Base-by-base conservation (phyloP, 2,329 filamentous ascomycete genomes). In the Tetracladium maxilliforme region DNA sequence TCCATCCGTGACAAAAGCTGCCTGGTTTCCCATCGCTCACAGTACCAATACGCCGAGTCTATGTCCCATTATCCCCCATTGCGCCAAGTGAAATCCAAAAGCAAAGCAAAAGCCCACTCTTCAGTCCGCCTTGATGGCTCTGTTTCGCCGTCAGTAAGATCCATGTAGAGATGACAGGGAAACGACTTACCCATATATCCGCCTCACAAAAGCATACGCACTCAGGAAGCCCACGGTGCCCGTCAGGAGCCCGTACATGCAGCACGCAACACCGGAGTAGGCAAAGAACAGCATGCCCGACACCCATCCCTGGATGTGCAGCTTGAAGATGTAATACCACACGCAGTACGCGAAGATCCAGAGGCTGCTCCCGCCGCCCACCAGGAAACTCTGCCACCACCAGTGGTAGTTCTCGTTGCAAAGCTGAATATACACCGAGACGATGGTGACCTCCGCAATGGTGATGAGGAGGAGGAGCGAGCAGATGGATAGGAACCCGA, bases 341-440 rank as follows among this genome's bases (percentile, higher is more conserved):
- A 75, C 56, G 46, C 78, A 81, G 54, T 90, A 92, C 19, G 69
- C 46, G 44, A 87, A 90, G 19, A 92, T 69, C 81, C 82, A 92
- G 31, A 82, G 48, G 6, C 77, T 69, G 37, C 74, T 82, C 37
- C 74, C 70, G 23, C 75, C 77, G 22, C 83, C 83, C 7, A 84
- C 68, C 24, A 81, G 52, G 54, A 92, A 90, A 25, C 77, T 82
- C 47, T 81, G 78, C 82, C 82, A 92, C 80, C 80, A 90, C 83
- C 83, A 92, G 46, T 82, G 68, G 51, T 90, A 77, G 48, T 92
- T 84, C 63, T 92, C 83, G 3, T 70, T 63, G 52, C 81, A 87
- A 11, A 92, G 67, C 51, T 82, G 77, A 23, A 80, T 66, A 49
- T 92, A 92, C 10, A 83, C 77, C 3, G 74, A 73, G 30, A 92